Evolutionary conservation across 1,139 yeast species (phyloP), one percentile per base, ranked within the genome.

Genomic region (Geotrichum australiense): DNA sequence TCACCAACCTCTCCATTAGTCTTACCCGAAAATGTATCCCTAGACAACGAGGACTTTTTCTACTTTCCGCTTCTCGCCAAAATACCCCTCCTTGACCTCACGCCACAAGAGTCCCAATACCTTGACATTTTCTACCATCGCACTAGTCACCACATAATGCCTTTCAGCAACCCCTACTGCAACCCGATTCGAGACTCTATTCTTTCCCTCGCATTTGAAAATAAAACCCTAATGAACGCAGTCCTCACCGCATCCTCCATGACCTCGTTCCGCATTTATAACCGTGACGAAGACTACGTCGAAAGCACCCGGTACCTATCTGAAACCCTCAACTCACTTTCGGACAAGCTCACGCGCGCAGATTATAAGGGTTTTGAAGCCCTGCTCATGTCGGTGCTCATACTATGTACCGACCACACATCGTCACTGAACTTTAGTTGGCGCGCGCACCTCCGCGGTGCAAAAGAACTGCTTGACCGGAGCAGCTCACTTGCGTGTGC

Each of bases 381-480:
- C 5, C 26, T 35, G 2, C 19, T 41, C 19, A 35, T 35, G 5
- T 35, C 43, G 7, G 40, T 41, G 3, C 32, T 41, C 4, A 35
- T 41, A 6, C 25, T 41, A 22, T 41, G 43, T 24, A 41, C 43
- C 1, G 43, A 41, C 24, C 43, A 41, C 24, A 41, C 43, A 3
- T 35, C 40, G 5, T 41, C 43, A 5, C 32, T 19, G 5, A 36
- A 36, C 23, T 31, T 41, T 4, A 36, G 43, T 4, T 41, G 43
- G 43, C 25, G 43, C 4, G 43, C 40, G 10, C 43, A 41, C 19
- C 28, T 41, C 2, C 37, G 43, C 18, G 43, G 43, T 11, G 43
- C 43, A 3, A 41, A 41, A 24, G 43, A 41, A 15, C 23, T 41
- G 12, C 32, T 41, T 4, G 39, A 41, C 12, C 35, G 40, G 4